Base-by-base conservation (phyloP, 331 rosid genomes). In the Stylosanthes scabra region DNA sequence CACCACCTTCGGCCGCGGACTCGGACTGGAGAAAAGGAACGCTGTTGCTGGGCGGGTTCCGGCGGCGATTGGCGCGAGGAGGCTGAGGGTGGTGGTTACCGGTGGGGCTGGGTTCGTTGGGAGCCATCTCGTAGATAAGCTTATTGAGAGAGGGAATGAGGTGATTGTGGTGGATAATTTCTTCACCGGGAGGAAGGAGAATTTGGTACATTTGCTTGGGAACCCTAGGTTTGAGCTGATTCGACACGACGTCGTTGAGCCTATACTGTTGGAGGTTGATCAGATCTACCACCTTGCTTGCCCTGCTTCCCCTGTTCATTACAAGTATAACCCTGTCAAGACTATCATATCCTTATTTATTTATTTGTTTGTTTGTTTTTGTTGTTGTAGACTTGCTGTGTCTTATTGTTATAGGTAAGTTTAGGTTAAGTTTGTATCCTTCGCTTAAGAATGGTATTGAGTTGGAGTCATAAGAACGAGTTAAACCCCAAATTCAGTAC, bases 241-340 rank as follows among this genome's bases (percentile, higher is more conserved):
- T 79, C 92, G 99, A 1, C 99, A 95, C 62, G 99, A 95, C 66
- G 99, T 92, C 44, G 97, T 95, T 8, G 99, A 92, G 65, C 99
- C 99, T 13, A 84, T 95, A 56, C 88, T 95, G 13, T 52, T 95
- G 69, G 99, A 95, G 88, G 98, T 90, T 11, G 99, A 95, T 87
- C 98, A 95, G 93, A 92, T 95, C 94, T 95, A 95, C 72, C 99
- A 95, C 71, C 83, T 95, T 79, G 99, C 99, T 11, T 95, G 98
- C 54, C 99, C 99, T 31, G 98, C 99, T 1, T 95, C 99, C 0
- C 99, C 99, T 2, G 99, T 95, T 27, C 99, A 95, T 72, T 95
- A 95, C 61, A 95, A 95, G 87, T 95, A 86, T 40, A 95, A 95
- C 65, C 99, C 88, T 11, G 54, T 84, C 83, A 84, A 84, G 85